Percentiles rank a stretch among this genome's conserved stretches.
Evolutionary conservation across 176 grass and related monocot genomes (phyloP).

Genomic region (Aegilops umbellulata): DNA sequence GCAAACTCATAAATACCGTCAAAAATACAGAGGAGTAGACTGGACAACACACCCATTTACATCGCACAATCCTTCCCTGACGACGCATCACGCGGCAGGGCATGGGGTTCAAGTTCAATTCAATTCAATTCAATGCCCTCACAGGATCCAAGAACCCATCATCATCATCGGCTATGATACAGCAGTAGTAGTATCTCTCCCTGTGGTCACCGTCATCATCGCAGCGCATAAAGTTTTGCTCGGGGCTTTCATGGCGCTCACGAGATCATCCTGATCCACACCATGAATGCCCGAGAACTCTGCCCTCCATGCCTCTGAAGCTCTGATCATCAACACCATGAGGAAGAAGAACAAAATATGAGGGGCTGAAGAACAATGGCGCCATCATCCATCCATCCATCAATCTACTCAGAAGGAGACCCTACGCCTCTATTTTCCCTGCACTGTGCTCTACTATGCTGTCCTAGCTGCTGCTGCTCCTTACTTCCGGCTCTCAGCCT

Average conservation of each 20-base stretch:
- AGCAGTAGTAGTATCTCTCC: neutral
- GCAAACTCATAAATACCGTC: slow-evolving; percentile 26
- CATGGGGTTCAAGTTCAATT: neutral
- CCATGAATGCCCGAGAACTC: slow-evolving; percentile 21
- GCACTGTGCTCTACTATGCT: slow-evolving; percentile 53
- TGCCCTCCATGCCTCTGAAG: slow-evolving; percentile 1
- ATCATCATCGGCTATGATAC: neutral
- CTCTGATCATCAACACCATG: neutral
- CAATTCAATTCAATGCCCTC: slow-evolving; percentile 42
- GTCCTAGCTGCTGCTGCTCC: slow-evolving; percentile 5
- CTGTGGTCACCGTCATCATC: neutral
- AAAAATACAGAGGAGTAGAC: slow-evolving; percentile 2
- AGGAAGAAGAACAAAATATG: neutral
- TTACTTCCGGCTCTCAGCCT: neutral
- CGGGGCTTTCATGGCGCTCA: slow-evolving; percentile 37
- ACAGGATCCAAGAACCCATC: slow-evolving; percentile 38
- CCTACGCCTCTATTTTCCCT: slow-evolving; percentile 50
- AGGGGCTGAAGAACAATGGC: neutral
- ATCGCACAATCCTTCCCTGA: slow-evolving; percentile 11
- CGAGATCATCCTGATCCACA: slow-evolving; percentile 12
- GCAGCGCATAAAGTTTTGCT: slow-evolving; percentile 6
- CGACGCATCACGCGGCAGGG: neutral
- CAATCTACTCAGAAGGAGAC: neutral
- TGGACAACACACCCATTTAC: slow-evolving; percentile 16
- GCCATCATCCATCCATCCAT: neutral